Evolutionary conservation across 352 stramenopile genomes (phyloP).

Genomic region (Phytopythium montanum): DNA sequence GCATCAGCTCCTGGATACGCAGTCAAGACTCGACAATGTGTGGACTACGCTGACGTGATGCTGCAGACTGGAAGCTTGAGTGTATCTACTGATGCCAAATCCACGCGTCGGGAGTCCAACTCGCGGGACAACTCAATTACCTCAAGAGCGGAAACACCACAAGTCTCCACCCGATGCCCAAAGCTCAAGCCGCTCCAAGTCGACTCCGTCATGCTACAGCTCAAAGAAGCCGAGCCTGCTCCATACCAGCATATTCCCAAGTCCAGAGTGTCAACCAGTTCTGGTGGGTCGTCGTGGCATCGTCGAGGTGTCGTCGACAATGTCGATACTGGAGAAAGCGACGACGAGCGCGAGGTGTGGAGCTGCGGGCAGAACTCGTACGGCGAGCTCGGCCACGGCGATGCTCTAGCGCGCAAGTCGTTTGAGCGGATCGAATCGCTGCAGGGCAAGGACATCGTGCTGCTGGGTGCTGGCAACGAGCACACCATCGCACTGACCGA

Average conservation of each 20-base stretch:
- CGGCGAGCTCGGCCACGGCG: conserved; percentile 90
- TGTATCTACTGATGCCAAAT: conserved; percentile 34
- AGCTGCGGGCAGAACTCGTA: conserved; percentile 95
- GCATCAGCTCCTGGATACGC: background rate
- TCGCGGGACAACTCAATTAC: background rate
- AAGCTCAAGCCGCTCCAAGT: conserved; percentile 51
- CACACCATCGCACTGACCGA: conserved; percentile 83
- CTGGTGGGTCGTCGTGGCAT: background rate
- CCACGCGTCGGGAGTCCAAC: conserved; percentile 16
- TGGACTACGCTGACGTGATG: conserved; percentile 38
- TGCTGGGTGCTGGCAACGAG: conserved; percentile 91
- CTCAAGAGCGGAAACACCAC: conserved; percentile 13
- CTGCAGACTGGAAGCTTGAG: conserved; percentile 16
- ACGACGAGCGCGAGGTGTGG: conserved; percentile 87
- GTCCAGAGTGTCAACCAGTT: background rate
- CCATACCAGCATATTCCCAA: background rate
- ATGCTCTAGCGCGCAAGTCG: conserved; percentile 80
- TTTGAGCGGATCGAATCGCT: conserved; percentile 76
- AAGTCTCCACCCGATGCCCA: conserved; percentile 28
- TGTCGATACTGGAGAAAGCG: conserved; percentile 14
- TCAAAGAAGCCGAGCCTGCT: conserved; percentile 24
- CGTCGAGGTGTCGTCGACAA: background rate
- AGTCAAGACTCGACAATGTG: background rate
- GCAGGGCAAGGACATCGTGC: conserved; percentile 71
- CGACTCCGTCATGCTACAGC: conserved; percentile 29